These are phyloP conservation scores for Brassica cretica DNA, from an alignment of 345 rosid species.

Conservation along the genomic window DNA sequence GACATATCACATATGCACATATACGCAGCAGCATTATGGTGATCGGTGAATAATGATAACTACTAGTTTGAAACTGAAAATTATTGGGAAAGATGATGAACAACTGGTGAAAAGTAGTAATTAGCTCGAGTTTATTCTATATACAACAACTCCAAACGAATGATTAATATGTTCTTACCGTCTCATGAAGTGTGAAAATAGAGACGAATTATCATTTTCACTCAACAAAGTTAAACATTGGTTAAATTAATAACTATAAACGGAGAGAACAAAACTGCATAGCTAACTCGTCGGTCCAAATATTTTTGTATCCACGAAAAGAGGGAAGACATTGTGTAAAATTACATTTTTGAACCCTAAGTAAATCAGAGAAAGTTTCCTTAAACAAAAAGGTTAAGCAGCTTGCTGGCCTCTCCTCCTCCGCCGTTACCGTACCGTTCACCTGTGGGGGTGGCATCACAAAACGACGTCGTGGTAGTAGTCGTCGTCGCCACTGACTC, in stretches of 20 bases:
- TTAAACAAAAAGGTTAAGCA: conserved; percentile 61
- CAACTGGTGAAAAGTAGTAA: too few species aligned
- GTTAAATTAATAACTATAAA: conserved; percentile 6
- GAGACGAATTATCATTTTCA: background rate
- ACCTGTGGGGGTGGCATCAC: conserved; percentile 47
- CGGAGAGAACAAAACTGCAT: conserved; percentile 20
- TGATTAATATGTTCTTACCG: background rate
- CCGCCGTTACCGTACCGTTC: conserved; percentile 35
- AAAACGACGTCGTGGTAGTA: conserved; percentile 47
- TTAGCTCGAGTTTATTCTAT: background rate
- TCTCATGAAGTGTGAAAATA: background rate
- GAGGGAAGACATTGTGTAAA: conserved; percentile 13
- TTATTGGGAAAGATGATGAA: background rate
- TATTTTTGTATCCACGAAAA: conserved; percentile 14
- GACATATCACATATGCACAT: background rate
- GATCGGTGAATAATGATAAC: background rate
- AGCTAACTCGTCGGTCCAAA: conserved; percentile 23
- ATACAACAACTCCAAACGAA: background rate
- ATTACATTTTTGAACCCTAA: conserved; percentile 31
- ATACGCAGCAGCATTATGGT: background rate
- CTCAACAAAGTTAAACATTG: conserved; percentile 20
- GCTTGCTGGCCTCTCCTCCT: conserved; percentile 46
- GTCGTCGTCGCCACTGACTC: conserved; percentile 53
- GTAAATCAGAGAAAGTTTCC: background rate
- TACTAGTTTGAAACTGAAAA: background rate